Evolutionary conservation across 805 yeast genomes (phyloP).

Genomic region (Monosporozyma yasuniensis): DNA sequence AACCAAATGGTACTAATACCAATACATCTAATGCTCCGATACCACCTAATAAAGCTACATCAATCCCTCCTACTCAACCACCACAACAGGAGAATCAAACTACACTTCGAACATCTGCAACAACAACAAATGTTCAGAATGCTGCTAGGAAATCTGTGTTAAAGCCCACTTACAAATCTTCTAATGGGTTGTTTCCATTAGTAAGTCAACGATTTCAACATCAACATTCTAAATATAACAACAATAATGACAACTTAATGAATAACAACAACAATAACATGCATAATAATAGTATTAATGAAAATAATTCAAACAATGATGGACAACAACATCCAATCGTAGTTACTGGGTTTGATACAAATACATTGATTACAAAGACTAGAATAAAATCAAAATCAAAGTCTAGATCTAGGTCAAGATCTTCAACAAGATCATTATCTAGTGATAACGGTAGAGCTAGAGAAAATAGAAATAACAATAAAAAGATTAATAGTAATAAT

Average conservation of each 20-base stretch:
- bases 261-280: neutral
- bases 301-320: constrained; percentile 1
- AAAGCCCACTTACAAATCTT: neutral
- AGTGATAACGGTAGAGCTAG: constrained; percentile 1
- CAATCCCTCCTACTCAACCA: neutral
- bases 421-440: neutral
- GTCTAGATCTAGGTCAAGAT: neutral
- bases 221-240: neutral
- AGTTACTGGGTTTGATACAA: constrained; percentile 22
- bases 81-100: neutral
- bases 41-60: neutral
- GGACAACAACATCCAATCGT: constrained; percentile 3
- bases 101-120: neutral
- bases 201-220: constrained; percentile 1
- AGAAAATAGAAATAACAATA: constrained; percentile 1
- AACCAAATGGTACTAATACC: neutral
- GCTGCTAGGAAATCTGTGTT: neutral
- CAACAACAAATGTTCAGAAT: neutral
- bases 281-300: neutral
- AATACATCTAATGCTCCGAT: neutral
- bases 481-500: neutral
- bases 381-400: neutral
- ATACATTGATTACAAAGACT: constrained; percentile 11
- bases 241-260: constrained; percentile 1
- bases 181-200: constrained; percentile 3